phyloP scores from a whole-genome alignment of 2,329 filamentous ascomycete genomes.

The Apiospora kogelbergensis region DNA sequence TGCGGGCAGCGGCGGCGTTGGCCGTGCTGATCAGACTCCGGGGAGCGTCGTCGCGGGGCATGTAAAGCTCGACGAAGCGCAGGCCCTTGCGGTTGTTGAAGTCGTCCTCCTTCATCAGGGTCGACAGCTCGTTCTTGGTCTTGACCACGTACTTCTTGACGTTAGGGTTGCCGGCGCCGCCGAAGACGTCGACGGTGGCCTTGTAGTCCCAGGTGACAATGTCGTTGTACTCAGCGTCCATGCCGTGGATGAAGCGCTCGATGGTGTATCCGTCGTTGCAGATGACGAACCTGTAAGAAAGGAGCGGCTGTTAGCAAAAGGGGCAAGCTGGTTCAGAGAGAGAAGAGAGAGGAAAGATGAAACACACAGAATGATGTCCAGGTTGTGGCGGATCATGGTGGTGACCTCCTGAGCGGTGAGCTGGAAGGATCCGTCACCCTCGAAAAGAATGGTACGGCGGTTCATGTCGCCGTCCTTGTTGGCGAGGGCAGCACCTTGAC shows the following conservation, averaged over 20 bases:
- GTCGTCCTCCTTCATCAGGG: conserved; percentile 61
- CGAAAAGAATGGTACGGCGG: conserved; percentile 75
- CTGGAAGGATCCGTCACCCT: conserved; percentile 87
- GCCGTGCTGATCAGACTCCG: conserved; percentile 68
- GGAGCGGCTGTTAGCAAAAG: background rate
- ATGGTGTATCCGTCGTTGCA: conserved; percentile 90
- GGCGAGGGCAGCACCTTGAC: conserved; percentile 69
- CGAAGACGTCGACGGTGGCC: conserved; percentile 67
- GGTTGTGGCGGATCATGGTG: conserved; percentile 74
- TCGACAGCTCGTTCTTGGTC: conserved; percentile 67
- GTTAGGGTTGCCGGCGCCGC: conserved; percentile 54
- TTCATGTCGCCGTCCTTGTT: conserved; percentile 58
- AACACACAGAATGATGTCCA: conserved; percentile 74
- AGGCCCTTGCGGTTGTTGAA: conserved; percentile 59
- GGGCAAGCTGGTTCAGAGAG: background rate
- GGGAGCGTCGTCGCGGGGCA: conserved; percentile 78
- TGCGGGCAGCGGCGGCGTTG: conserved; percentile 67
- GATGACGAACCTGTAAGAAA: conserved; percentile 65
- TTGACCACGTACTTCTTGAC: conserved; percentile 66
- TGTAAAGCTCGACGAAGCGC: conserved; percentile 79
- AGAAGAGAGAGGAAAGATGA: background rate
- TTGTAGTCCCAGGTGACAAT: conserved; percentile 74
- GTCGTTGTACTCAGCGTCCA: conserved; percentile 79
- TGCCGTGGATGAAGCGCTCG: conserved; percentile 84
- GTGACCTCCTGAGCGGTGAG: conserved; percentile 81